Percentiles rank a stretch among this genome's conserved stretches.
Conservation (phyloP, 2,329 filamentous ascomycete genomes). For the Sporothrix brunneoviolacea region DNA sequence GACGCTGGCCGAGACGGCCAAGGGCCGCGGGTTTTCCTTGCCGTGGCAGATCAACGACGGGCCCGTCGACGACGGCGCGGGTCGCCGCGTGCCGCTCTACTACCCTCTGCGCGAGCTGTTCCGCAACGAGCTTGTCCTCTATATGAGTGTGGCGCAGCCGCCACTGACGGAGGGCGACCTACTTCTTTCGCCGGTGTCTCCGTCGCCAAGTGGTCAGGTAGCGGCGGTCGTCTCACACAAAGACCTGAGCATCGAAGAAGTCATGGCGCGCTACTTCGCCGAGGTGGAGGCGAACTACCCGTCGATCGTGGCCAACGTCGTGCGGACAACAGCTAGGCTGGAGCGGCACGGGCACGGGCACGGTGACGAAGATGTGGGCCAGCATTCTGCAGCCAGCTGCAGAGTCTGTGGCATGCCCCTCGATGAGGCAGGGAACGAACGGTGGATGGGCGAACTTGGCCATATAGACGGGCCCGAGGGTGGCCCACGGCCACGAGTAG, state of each 20-base stretch:
- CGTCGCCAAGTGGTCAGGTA: constrained; percentile 3
- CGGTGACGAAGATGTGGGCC: constrained; percentile 20
- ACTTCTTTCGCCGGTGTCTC: constrained; percentile 34
- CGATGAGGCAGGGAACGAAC: constrained; percentile 54
- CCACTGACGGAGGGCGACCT: constrained; percentile 19
- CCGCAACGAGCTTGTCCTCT: constrained; percentile 69
- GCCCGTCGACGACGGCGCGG: constrained; percentile 20
- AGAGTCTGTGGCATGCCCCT: constrained; percentile 64
- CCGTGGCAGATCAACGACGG: constrained; percentile 81
- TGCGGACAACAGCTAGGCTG: constrained; percentile 82
- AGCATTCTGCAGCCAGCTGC: constrained; percentile 38
- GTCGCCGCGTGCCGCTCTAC: constrained; percentile 43
- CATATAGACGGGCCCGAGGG: constrained; percentile 27
- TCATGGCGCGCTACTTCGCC: constrained; percentile 84
- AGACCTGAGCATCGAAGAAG: constrained; percentile 80
- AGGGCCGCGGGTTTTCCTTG: constrained; percentile 77
- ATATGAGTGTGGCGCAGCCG: constrained; percentile 48
- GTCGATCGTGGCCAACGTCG: constrained; percentile 90
- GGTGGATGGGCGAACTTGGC: constrained; percentile 56
- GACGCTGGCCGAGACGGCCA: constrained; percentile 80
- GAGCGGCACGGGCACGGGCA: constrained; percentile 30
- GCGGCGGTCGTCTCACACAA: constrained; percentile 54
- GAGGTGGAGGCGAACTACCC: constrained; percentile 81
- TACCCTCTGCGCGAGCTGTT: constrained; percentile 82
- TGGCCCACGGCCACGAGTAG: constrained; percentile 22